Evolutionary conservation across 2,329 filamentous ascomycete genomes (phyloP).

Genomic region (Microsporum canis): DNA sequence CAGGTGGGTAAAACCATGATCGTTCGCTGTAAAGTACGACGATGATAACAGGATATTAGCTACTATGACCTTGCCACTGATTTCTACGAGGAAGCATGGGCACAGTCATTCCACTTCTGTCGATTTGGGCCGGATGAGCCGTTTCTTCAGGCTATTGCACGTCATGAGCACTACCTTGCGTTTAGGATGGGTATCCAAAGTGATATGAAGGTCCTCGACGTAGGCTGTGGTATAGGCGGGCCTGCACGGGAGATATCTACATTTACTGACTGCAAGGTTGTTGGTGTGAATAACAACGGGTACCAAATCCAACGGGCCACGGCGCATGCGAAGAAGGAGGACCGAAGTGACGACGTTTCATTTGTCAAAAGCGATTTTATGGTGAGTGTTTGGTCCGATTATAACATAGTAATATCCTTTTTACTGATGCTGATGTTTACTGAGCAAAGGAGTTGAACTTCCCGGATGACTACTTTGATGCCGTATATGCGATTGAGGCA

Average conservation of each 20-base stretch:
- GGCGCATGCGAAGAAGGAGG: constrained; percentile 69
- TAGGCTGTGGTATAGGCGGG: constrained; percentile 91
- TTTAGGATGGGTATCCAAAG: constrained; percentile 75
- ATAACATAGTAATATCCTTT: neutral
- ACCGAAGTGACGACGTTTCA: constrained; percentile 62
- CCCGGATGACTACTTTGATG: constrained; percentile 81
- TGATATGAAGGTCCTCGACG: constrained; percentile 81
- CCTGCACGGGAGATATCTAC: constrained; percentile 92
- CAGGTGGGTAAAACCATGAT: constrained; percentile 53
- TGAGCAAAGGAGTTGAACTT: constrained; percentile 70
- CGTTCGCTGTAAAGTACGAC: neutral
- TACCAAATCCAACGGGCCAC: constrained; percentile 94
- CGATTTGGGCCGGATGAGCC: constrained; percentile 77
- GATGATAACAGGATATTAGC: constrained; percentile 33
- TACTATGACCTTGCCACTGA: constrained; percentile 98
- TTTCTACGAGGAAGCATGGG: constrained; percentile 94
- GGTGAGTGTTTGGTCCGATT: neutral
- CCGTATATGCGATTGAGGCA: constrained; percentile 93
- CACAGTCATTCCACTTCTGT: constrained; percentile 93
- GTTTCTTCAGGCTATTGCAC: constrained; percentile 83
- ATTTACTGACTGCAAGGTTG: constrained; percentile 80
- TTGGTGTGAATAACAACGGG: constrained; percentile 96
- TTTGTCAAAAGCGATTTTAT: constrained; percentile 97
- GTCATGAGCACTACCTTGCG: constrained; percentile 96
- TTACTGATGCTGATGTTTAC: neutral